Conservation (phyloP, 2,329 filamentous ascomycete genomes). For the Diplodia scrobiculata region DNA sequence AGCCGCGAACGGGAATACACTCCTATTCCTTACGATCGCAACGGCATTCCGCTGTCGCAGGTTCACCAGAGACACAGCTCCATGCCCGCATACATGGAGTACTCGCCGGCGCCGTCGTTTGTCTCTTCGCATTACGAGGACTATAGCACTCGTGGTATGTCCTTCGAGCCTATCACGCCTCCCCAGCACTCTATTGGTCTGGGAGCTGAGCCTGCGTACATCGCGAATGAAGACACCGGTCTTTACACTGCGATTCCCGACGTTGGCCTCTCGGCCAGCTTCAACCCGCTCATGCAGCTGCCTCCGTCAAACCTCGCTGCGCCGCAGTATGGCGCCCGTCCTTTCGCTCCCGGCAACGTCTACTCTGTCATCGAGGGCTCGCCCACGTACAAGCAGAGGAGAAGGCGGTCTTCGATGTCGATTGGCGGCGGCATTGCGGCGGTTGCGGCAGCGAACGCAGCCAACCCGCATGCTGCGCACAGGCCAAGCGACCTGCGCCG, state of each 20-base stretch:
- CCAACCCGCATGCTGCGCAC: constrained; percentile 63
- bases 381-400: constrained; percentile 96
- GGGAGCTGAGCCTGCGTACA: constrained; percentile 88
- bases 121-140: constrained; percentile 98
- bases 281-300: constrained; percentile 88
- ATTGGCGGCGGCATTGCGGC: constrained; percentile 72
- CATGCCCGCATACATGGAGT: constrained; percentile 98
- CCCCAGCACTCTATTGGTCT: constrained; percentile 85
- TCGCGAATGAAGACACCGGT: constrained; percentile 95
- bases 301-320: constrained; percentile 81
- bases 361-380: constrained; percentile 98
- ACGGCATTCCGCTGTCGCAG: constrained; percentile 79
- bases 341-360: constrained; percentile 74
- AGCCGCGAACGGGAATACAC: constrained; percentile 78
- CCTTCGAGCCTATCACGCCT: constrained; percentile 94
- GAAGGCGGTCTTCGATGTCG: constrained; percentile 89
- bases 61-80: constrained; percentile 91
- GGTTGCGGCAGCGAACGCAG: constrained; percentile 58
- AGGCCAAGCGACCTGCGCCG: constrained; percentile 86
- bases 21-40: constrained; percentile 82
- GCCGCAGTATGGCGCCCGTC: constrained; percentile 72
- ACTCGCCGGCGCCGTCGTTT: constrained; percentile 95
- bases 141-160: constrained; percentile 93
- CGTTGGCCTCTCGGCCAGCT: constrained; percentile 71
- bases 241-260: constrained; percentile 95